A percentile compares a stretch with the other conserved stretches of the same genome.
These are phyloP conservation scores for Fomitopsis serialis DNA, from an alignment of 768 basidiomycete species.

Conservation along the genomic window DNA sequence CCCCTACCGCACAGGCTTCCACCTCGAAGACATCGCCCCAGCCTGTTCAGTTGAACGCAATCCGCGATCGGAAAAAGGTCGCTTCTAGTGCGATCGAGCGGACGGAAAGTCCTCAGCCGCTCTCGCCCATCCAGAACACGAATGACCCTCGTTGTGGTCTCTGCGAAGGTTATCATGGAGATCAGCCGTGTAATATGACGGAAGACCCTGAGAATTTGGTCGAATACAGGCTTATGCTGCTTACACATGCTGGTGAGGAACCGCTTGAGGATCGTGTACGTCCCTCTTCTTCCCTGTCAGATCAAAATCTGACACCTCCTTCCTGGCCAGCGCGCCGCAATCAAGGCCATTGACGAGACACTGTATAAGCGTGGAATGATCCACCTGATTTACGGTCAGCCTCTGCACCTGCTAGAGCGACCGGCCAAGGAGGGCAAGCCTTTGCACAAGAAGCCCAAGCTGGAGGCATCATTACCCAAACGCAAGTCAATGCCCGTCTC, in stretches of 20 bases:
- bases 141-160: constrained; percentile 45
- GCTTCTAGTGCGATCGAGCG: not conserved
- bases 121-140: constrained; percentile 11
- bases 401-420: constrained; percentile 47
- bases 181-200: constrained; percentile 56
- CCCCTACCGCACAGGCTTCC: not conserved
- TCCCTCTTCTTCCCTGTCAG: constrained; percentile 5
- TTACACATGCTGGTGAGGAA: constrained; percentile 61
- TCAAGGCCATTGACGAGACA: constrained; percentile 64
- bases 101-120: not conserved
- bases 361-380: constrained; percentile 51
- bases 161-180: constrained; percentile 59
- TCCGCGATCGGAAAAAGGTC: not conserved
- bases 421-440: constrained; percentile 11
- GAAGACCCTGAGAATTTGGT: constrained; percentile 59
- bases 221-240: constrained; percentile 63
- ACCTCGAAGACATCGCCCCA: too few species aligned
- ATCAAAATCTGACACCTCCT: not conserved
- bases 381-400: constrained; percentile 56
- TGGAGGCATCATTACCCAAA: not conserved
- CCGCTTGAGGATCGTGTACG: constrained; percentile 59
- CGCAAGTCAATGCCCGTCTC: not conserved
- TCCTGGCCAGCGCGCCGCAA: constrained; percentile 49
- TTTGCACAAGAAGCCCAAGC: constrained; percentile 15
- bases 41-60: too few species aligned